Evolutionary conservation across 495 filamentous ascomycete genomes (phyloP).

Genomic region (Neurospora sp.): DNA sequence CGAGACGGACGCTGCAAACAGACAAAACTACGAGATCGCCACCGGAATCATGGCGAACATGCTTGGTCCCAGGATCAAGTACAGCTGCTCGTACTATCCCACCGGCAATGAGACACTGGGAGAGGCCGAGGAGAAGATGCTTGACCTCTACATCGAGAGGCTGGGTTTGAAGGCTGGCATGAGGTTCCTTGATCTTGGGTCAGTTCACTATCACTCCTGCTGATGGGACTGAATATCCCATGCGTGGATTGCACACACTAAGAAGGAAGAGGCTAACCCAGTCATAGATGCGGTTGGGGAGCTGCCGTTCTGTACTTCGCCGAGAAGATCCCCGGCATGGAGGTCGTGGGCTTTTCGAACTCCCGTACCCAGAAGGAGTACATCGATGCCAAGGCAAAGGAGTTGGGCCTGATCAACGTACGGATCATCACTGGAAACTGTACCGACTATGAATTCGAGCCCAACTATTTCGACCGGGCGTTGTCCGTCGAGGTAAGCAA

Average conservation of each 20-base stretch:
- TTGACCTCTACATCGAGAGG: conserved; percentile 46
- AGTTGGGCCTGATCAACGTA: conserved; percentile 44
- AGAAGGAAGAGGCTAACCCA: neutral
- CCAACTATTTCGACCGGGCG: conserved; percentile 45
- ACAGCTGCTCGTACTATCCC: conserved; percentile 48
- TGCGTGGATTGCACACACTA: neutral
- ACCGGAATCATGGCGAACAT: conserved; percentile 45
- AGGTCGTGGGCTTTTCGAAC: conserved; percentile 55
- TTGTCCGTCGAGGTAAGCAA: conserved; percentile 47
- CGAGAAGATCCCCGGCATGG: conserved; percentile 44
- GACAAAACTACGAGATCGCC: conserved; percentile 60
- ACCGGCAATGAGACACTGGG: conserved; percentile 45
- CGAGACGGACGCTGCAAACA: conserved; percentile 49
- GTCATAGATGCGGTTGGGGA: conserved; percentile 52
- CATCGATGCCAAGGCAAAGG: conserved; percentile 46
- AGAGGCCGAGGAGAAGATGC: conserved; percentile 56
- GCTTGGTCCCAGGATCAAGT: conserved; percentile 58
- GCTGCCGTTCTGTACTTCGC: conserved; percentile 52
- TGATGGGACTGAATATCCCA: neutral
- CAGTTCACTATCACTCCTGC: conserved; percentile 5
- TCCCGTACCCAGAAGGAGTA: conserved; percentile 53
- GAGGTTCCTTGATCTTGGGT: conserved; percentile 55
- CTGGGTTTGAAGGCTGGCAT: conserved; percentile 47
- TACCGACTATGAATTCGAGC: conserved; percentile 48
- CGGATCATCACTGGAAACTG: conserved; percentile 52